phyloP scores from a whole-genome alignment of 768 basidiomycete genomes.

The Lentinula edodes region DNA sequence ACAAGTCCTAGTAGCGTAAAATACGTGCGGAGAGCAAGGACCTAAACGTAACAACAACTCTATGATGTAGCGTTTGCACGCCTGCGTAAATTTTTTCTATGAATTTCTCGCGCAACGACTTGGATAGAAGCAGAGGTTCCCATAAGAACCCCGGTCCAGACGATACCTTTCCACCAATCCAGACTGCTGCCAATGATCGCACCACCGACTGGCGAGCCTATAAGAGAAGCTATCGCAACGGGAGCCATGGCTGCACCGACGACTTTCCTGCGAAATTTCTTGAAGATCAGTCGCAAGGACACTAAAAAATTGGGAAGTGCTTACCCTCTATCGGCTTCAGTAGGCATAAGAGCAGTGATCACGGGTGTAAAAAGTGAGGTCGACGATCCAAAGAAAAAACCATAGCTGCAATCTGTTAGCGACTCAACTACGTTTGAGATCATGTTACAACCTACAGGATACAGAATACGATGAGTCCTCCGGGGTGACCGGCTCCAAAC shows the following conservation, averaged over 20 bases:
- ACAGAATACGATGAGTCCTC: constrained; percentile 3
- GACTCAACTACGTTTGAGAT: no score
- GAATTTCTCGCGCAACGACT: background rate
- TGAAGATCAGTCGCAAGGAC: background rate
- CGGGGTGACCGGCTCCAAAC: background rate
- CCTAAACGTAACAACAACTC: no score
- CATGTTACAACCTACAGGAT: background rate
- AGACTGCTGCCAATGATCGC: background rate
- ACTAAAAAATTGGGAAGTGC: background rate
- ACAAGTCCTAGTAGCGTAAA: no score
- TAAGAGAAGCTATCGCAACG: background rate
- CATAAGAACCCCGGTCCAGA: constrained; percentile 1
- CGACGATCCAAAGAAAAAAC: constrained; percentile 1
- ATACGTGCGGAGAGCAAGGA: no score
- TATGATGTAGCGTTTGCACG: background rate
- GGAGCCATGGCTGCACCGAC: constrained; percentile 2
- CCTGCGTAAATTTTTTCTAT: background rate
- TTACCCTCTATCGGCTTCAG: constrained; percentile 7
- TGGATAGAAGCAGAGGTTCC: background rate
- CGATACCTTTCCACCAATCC: constrained; percentile 4
- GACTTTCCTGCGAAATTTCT: background rate
- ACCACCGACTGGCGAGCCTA: background rate
- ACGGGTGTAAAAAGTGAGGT: background rate
- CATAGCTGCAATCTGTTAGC: background rate
- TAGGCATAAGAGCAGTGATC: constrained; percentile 3